Evolutionary conservation across 306 rosid species (phyloP), one percentile per base, ranked within the genome.

Genomic region (Rosa rugosa): DNA sequence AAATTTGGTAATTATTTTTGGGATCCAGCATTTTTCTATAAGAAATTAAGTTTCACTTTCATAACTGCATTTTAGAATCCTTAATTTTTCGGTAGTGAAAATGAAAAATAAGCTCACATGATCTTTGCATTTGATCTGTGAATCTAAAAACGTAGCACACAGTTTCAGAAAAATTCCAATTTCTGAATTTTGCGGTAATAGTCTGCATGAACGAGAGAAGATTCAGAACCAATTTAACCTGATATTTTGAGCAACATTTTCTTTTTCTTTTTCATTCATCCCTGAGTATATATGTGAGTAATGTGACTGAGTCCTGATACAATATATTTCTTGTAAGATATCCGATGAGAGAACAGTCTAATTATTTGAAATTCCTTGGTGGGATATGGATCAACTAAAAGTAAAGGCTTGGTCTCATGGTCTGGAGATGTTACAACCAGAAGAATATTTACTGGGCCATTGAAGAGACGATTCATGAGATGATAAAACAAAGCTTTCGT

Each of bases 381-480:
- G 79, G 51, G 45, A 77, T 23, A 46, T 18, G 47, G 27, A 65
- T 42, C 45, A 16, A 56, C 53, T 14, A 78, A 57, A 79, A 27
- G 73, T 23, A 73, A 22, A 63, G 40, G 71, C 25, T 8, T 67
- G 71, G 65, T 57, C 80, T 27, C 25, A 4, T 67, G 71, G 65
- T 57, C 80, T 27, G 62, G 51, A 51, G 54, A 62, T 66, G 14
- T 20, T 67, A 64, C 40, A 50, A 76, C 84, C 66, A 70, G 74
- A 63, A 56, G 71, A 78, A 63, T 25, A 85, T 65, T 38, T 50
- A 72, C 77, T 83, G 83, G 73, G 41, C 85, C 79, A 63, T 62
- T 64, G 85, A 85, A 79, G 76, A 65, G 88, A 81, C 85, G 79
- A 81, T 78, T 71, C 88, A 79, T 69, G 25, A 70, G 17, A 12